Conservation (phyloP, 208 protist genomes). For the Tetramitus jugosus region DNA sequence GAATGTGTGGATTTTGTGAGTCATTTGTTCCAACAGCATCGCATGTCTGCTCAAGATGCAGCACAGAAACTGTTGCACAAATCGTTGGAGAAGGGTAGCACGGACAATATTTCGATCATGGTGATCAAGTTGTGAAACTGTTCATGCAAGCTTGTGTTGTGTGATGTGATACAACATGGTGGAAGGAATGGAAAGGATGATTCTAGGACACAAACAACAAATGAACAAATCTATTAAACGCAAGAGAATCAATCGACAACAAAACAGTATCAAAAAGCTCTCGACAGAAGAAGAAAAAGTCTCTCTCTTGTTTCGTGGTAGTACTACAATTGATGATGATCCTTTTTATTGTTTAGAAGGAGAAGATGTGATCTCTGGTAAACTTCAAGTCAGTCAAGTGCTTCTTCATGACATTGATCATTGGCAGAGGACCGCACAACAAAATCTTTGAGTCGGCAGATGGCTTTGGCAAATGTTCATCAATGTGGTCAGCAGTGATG, state of each 20-base stretch:
- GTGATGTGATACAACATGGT: too few species aligned
- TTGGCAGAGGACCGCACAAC: slow-evolving; percentile 23
- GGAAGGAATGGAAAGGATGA: too few species aligned
- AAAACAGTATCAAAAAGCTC: too few species aligned
- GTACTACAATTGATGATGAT: too few species aligned
- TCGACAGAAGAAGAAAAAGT: too few species aligned
- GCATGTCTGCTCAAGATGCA: background rate
- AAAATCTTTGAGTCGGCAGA: background rate
- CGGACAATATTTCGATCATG: slow-evolving; percentile 25
- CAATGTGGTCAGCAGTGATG: slow-evolving; percentile 18
- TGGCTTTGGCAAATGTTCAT: slow-evolving; percentile 11
- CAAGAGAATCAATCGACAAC: too few species aligned
- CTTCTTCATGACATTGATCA: slow-evolving; percentile 7
- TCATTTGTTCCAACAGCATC: too few species aligned
- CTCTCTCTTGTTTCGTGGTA: too few species aligned
- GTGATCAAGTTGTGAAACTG: slow-evolving; percentile 5
- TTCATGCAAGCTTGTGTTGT: too few species aligned
- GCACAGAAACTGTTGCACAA: background rate
- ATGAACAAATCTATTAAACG: slow-evolving; percentile 2
- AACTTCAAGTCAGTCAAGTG: background rate
- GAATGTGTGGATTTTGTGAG: background rate
- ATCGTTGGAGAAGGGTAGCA: background rate
- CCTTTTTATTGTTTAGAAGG: slow-evolving; percentile 12
- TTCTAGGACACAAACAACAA: too few species aligned
- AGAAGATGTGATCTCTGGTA: background rate